Base-by-base conservation (phyloP, 192 early-diverging fungal genomes). In the Coemansia reversa region DNA sequence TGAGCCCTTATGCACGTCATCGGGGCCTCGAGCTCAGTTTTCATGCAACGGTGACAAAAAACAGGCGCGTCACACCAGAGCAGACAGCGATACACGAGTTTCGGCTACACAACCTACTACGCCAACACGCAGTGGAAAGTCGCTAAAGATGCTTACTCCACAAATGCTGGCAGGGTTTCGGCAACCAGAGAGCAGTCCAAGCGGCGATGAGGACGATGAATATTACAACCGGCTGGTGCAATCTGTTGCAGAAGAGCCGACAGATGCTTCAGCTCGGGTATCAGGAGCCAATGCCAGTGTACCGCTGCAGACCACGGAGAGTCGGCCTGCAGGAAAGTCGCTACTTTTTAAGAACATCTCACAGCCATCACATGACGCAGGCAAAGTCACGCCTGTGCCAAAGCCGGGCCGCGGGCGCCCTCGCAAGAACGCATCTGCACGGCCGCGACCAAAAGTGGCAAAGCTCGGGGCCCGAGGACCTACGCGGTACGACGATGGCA, bases 71-170 rank as follows among this genome's bases (percentile, higher is more conserved):
- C 6, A 12, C 7, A 23, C 18, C 4, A 33, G 5, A 22, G 22
- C 22, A 22, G 27, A 23, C 11, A 50, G 22, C 48, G 45, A 39
- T 24, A 28, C 20, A 39, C 58, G 30, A 4, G 16, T 42, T 49
- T 63, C 63, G 5, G 35, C 62, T 20, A 76, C 74, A 0, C 68
- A 63, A 49, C 72, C 77, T 24, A 58, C 62, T 19, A 71, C 77
- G 18, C 72, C 78, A 7, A 69, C 56, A 5, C 63, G 52, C 6
- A 62, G 66, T 9, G 78, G 69, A 16, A 62, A 66, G 50, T 65
- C 72, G 47, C 78, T 75, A 51, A 81, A 81, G 42, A 72, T 66
- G 2, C 72, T 75, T 28, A 81, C 78, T 2, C 78, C 78, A 45
- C 78, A 81, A 45, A 81, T 81, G 7, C 29, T 81, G 11, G 78